These are phyloP conservation scores for Cyberlindnera nakhonratchasimensis DNA, from an alignment of 805 yeast genomes.

Conservation along the genomic window DNA sequence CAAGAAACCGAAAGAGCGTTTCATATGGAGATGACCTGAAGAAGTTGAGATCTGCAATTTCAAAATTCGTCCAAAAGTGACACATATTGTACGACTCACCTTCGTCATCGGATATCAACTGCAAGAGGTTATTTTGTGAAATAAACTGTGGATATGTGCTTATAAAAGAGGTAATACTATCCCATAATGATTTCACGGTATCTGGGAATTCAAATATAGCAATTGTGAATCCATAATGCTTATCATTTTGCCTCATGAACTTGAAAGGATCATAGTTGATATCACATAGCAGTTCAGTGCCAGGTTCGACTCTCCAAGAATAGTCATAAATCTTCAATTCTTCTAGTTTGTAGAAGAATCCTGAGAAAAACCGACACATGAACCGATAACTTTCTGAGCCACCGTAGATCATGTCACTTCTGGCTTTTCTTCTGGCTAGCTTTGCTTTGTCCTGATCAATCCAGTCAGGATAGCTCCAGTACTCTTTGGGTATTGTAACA, in stretches of 20 bases:
- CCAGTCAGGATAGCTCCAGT: conserved; percentile 46
- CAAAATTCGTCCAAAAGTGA: conserved; percentile 67
- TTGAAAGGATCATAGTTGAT: conserved; percentile 51
- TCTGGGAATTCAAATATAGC: conserved; percentile 67
- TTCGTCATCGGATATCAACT: conserved; percentile 45
- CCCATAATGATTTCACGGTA: conserved; percentile 51
- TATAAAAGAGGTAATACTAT: conserved; percentile 44
- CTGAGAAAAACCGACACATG: conserved; percentile 76
- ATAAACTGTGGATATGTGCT: conserved; percentile 40
- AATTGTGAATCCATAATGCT: conserved; percentile 73
- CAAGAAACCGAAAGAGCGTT: conserved; percentile 43
- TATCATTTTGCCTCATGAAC: conserved; percentile 58
- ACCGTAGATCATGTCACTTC: conserved; percentile 42
- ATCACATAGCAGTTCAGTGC: conserved; percentile 52
- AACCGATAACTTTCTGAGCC: conserved; percentile 49
- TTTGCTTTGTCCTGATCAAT: conserved; percentile 37
- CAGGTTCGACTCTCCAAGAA: conserved; percentile 62
- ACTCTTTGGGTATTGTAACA: conserved; percentile 40
- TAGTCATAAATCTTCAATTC: conserved; percentile 46
- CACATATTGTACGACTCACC: conserved; percentile 48
- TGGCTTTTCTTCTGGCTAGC: conserved; percentile 28
- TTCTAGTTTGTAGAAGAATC: conserved; percentile 50
- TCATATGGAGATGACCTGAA: conserved; percentile 45
- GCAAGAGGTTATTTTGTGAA: conserved; percentile 52
- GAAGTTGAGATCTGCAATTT: conserved; percentile 50